Base-by-base conservation (phyloP, 148 eudicot genomes). In the Diospyros kaki region DNA sequence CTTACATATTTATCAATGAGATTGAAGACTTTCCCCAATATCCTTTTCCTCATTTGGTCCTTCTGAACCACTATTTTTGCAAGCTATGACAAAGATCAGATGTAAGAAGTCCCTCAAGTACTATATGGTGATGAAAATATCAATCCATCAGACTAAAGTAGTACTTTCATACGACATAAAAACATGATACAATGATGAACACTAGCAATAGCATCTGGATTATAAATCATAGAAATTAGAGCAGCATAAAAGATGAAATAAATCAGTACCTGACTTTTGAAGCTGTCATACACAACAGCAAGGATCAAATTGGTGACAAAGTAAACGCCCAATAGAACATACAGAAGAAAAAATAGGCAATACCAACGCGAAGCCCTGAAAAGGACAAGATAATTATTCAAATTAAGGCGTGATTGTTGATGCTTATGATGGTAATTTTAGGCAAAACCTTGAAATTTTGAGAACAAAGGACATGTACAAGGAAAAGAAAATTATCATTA, bases 231-330 rank as follows among this genome's bases (percentile, higher is more conserved):
- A 13, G 3, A 66, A 3, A 58, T n/a, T 1, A 8, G 40, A 76
- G 58, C n/a, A 72, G 44, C 9, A 15, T 70, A 70, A 56, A 58
- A 65, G 43, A 38, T 43, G 28, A 41, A 63, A 61, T 9, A 72
- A 58, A 46, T 5, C 28, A 51, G 17, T 81, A 91, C 98, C 97
- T 90, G 86, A 70, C 77, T 71, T 87, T 92, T 94, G 80, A 94
- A 94, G 87, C 94, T 92, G 72, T 94, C 98, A 59, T 94, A 92
- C 51, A 94, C 97, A 75, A 94, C 98, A 53, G 98, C 98, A 76
- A 94, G 97, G 76, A 92, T 83, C 92, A 94, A 88, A 79, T 92
- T 94, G 78, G 98, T 88, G 85, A 94, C 95, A 28, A 94, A 90
- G 87, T 94, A 94, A 71, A 94, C 97, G 39, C 96, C 98, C 84